These are phyloP conservation scores for Gracilaria domingensis DNA, from an alignment of 23 red algal genomes.

Conservation along the genomic window DNA sequence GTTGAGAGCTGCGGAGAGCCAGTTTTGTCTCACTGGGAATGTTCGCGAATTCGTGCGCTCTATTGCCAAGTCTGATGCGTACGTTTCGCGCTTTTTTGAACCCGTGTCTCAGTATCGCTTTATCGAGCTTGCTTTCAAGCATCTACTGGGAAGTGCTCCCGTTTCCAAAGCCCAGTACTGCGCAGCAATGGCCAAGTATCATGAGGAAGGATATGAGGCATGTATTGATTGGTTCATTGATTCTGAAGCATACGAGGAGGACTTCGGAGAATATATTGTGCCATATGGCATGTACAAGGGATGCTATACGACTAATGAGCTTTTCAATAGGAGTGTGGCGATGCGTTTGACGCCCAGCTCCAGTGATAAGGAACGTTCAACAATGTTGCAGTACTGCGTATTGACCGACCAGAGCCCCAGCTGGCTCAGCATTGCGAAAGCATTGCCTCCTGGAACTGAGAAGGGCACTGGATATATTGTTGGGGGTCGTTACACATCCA, in stretches of 20 bases:
- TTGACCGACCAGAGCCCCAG: conserved; percentile 47
- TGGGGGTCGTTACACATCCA: conserved; percentile 30
- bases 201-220: conserved; percentile 61
- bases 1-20: conserved; percentile 53
- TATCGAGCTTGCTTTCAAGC: conserved; percentile 86
- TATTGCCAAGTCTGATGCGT: conserved; percentile 70
- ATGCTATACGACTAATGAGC: conserved; percentile 59
- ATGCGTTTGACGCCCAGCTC: conserved; percentile 55
- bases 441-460: conserved; percentile 70
- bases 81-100: conserved; percentile 81
- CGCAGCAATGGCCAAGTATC: conserved; percentile 65
- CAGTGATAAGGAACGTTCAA: conserved; percentile 65
- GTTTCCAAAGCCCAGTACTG: conserved; percentile 44
- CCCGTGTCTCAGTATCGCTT: conserved; percentile 66
- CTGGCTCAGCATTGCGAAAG: conserved; percentile 74
- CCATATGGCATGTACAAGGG: conserved; percentile 66
- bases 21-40: conserved; percentile 32
- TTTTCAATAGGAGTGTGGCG: conserved; percentile 64
- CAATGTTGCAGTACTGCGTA: conserved; percentile 58
- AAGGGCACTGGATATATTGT: conserved; percentile 61
- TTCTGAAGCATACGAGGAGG: conserved; percentile 40
- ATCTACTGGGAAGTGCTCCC: conserved; percentile 79
- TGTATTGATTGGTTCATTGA: conserved; percentile 79
- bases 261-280: conserved; percentile 68
- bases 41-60: conserved; percentile 78